Conservation (phyloP, 2,329 filamentous ascomycete species). For the Paraconiothyrium brasiliense region DNA sequence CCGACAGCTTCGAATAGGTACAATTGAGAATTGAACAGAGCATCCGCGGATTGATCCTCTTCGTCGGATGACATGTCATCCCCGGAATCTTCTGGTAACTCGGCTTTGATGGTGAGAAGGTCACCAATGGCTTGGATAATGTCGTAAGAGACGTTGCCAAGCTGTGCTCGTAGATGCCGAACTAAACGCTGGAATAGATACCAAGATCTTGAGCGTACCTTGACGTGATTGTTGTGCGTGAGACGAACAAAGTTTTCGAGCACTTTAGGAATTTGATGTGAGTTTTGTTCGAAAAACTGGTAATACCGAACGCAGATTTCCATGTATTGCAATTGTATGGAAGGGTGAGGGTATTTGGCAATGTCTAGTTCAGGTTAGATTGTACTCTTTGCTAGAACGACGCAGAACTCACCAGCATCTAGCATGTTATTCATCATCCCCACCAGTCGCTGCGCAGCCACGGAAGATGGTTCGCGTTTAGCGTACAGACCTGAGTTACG, state of each 20-base stretch:
- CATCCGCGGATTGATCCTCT: slow-evolving; percentile 87
- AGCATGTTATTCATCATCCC: slow-evolving; percentile 97
- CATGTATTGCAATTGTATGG: slow-evolving; percentile 96
- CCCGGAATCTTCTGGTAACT: slow-evolving; percentile 78
- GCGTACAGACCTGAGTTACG: slow-evolving; percentile 85
- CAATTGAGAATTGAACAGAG: slow-evolving; percentile 88
- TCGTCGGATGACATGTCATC: slow-evolving; percentile 97
- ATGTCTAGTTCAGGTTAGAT: slow-evolving; percentile 67
- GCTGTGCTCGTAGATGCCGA: slow-evolving; percentile 82
- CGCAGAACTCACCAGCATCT: slow-evolving; percentile 74
- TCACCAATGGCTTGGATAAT: slow-evolving; percentile 91
- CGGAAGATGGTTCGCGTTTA: slow-evolving; percentile 82
- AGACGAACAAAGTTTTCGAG: slow-evolving; percentile 91
- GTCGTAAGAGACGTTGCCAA: slow-evolving; percentile 89
- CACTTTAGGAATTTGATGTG: slow-evolving; percentile 81
- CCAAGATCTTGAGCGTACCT: slow-evolving; percentile 92
- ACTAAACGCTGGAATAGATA: slow-evolving; percentile 95
- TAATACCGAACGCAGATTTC: slow-evolving; percentile 96
- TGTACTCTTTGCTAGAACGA: not conserved
- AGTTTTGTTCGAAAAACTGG: slow-evolving; percentile 88
- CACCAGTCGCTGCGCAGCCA: slow-evolving; percentile 81
- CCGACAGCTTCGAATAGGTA: slow-evolving; percentile 96
- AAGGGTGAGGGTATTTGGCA: slow-evolving; percentile 85
- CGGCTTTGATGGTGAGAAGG: slow-evolving; percentile 88
- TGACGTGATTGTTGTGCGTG: slow-evolving; percentile 86